A percentile compares a stretch with the other conserved stretches of the same genome.
phyloP scores from a whole-genome alignment of 306 rosid species.

The Rosa chinensis region DNA sequence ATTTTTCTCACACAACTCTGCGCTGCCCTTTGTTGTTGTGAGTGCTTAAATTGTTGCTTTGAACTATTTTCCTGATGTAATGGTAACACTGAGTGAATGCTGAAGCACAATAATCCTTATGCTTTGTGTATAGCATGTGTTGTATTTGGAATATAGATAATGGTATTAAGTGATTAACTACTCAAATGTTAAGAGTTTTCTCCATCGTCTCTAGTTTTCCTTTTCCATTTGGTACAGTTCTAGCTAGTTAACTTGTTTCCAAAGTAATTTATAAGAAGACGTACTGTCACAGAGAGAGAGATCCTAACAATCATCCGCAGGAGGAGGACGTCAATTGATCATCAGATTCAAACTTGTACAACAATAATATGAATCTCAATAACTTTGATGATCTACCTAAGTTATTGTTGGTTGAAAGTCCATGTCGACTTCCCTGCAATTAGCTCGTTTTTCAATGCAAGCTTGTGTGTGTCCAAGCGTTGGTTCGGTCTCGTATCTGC shows the following conservation, averaged over 20 bases:
- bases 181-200: too few relatives aligned
- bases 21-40: conserved; percentile 79
- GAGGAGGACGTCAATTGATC: too few relatives aligned
- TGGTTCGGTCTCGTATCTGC: too few relatives aligned
- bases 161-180: too few relatives aligned
- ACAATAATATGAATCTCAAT: too few relatives aligned
- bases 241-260: too few relatives aligned
- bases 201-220: neutral
- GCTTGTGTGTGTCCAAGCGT: too few relatives aligned
- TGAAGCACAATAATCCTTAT: conserved; percentile 1
- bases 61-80: conserved; percentile 64
- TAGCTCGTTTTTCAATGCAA: neutral
- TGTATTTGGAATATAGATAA: neutral
- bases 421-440: neutral
- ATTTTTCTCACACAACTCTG: conserved; percentile 65
- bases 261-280: too few relatives aligned
- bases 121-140: neutral
- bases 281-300: too few relatives aligned
- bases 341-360: too few relatives aligned
- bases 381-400: neutral
- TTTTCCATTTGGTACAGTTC: too few relatives aligned
- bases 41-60: conserved; percentile 67
- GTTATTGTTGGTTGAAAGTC: neutral
- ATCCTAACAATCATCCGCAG: too few relatives aligned
- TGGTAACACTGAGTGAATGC: conserved; percentile 14